phyloP scores from a whole-genome alignment of 2,329 filamentous ascomycete species.

The Talaromyces sp. region DNA sequence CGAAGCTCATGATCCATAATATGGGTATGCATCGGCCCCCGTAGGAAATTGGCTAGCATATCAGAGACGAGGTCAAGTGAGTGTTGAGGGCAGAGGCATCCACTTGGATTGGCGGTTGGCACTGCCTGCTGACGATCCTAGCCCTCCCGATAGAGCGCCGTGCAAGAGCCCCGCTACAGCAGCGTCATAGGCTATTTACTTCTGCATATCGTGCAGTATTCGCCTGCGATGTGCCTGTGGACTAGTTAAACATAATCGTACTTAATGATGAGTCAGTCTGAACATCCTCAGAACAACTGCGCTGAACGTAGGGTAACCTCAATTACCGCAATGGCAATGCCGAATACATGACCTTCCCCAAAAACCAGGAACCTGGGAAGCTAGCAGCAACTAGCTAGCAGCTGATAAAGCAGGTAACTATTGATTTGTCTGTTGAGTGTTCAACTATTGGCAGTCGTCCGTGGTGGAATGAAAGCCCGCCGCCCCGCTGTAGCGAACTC shows the following conservation, averaged over 20 bases:
- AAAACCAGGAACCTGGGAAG: neutral
- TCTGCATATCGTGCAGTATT: constrained; percentile 2
- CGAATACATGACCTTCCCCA: neutral
- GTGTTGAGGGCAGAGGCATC: neutral
- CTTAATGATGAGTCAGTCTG: neutral
- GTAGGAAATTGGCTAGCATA: neutral
- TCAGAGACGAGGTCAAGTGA: constrained; percentile 4
- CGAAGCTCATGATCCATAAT: constrained; percentile 3
- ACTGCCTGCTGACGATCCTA: constrained; percentile 14
- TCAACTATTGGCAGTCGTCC: neutral
- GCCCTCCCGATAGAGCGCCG: constrained; percentile 3
- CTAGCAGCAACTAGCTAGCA: neutral
- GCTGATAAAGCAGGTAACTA: constrained; percentile 1
- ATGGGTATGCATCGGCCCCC: neutral
- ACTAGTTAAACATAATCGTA: too few relatives aligned
- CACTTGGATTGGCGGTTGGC: neutral
- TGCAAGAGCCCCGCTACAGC: constrained; percentile 15
- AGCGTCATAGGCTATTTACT: constrained; percentile 14
- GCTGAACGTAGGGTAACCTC: neutral
- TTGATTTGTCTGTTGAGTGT: neutral
- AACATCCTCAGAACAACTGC: neutral
- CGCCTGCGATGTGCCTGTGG: neutral
- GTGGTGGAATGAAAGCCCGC: neutral
- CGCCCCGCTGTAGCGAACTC: constrained; percentile 3
- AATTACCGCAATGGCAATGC: neutral